These are phyloP conservation scores for Zelopaecilomyces penicillatus DNA, from an alignment of 2,329 filamentous ascomycete genomes.

Conservation along the genomic window DNA sequence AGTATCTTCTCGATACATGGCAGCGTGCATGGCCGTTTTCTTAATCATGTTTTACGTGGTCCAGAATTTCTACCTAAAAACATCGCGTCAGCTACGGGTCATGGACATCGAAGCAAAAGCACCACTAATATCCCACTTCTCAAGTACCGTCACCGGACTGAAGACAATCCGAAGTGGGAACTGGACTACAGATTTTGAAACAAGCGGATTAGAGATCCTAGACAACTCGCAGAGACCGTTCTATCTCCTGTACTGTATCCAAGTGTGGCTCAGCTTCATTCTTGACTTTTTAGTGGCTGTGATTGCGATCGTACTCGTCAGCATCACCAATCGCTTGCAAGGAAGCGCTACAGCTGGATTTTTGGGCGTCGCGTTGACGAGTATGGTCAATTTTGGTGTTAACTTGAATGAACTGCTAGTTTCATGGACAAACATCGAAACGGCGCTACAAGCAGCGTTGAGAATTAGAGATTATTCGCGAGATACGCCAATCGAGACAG, in stretches of 20 bases:
- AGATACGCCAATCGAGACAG: conserved; percentile 13
- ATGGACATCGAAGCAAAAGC: conserved; percentile 29
- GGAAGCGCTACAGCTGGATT: conserved; percentile 12
- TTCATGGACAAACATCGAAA: conserved; percentile 1
- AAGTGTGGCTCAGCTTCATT: conserved; percentile 42
- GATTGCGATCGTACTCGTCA: conserved; percentile 15
- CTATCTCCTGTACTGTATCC: conserved; percentile 42
- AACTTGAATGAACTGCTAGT: background rate
- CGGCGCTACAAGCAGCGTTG: background rate
- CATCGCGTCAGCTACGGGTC: conserved; percentile 28
- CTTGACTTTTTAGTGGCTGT: conserved; percentile 32
- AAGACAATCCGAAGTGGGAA: conserved; percentile 40
- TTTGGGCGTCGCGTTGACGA: conserved; percentile 15
- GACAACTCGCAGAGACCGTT: conserved; percentile 41
- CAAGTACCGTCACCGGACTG: conserved; percentile 38
- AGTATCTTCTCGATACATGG: conserved; percentile 32
- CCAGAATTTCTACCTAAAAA: conserved; percentile 23
- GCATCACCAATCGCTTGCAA: conserved; percentile 27
- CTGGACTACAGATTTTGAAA: conserved; percentile 33
- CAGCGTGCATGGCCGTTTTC: conserved; percentile 35
- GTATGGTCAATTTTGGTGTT: background rate
- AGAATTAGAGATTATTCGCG: conserved; percentile 15
- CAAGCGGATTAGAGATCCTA: conserved; percentile 32
- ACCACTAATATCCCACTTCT: conserved; percentile 27
- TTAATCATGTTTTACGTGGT: conserved; percentile 16